Conservation (phyloP, 2,329 filamentous ascomycete species). For the Pyricularia sp. region DNA sequence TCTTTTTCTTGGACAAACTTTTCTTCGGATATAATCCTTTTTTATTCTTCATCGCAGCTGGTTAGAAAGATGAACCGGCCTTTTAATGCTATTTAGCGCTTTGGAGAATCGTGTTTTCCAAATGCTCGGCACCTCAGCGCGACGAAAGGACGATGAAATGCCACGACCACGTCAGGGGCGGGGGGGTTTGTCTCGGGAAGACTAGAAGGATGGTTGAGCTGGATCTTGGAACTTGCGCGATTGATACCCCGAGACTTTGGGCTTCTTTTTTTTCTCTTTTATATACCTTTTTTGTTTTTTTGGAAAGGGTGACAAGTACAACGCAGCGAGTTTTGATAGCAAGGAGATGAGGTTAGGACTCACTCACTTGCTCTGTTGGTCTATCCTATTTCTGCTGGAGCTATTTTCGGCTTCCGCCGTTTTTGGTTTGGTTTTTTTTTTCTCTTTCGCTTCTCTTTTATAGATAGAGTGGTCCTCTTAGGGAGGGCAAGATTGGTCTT, state of each 20-base stretch:
- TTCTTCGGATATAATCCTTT: constrained; percentile 2
- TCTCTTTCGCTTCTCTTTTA: neutral
- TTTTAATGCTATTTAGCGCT: neutral
- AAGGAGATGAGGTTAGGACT: neutral
- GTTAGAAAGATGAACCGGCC: neutral
- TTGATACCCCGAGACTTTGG: neutral
- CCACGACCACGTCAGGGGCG: neutral
- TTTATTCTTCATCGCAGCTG: neutral
- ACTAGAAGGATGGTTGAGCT: neutral
- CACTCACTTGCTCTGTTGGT: neutral
- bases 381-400: neutral
- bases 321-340: neutral
- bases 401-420: neutral
- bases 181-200: neutral
- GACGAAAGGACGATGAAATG: neutral
- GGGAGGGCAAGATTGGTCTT: neutral
- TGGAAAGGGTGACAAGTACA: neutral
- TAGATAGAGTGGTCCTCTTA: neutral
- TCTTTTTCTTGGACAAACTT: neutral
- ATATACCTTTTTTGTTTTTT: neutral
- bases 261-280: neutral
- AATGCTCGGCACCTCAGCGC: neutral
- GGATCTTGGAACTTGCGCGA: neutral
- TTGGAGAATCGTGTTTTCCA: neutral
- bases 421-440: too few relatives aligned